Conservation (phyloP, 2,329 filamentous ascomycete species). For the Diaporthe caulivora region DNA sequence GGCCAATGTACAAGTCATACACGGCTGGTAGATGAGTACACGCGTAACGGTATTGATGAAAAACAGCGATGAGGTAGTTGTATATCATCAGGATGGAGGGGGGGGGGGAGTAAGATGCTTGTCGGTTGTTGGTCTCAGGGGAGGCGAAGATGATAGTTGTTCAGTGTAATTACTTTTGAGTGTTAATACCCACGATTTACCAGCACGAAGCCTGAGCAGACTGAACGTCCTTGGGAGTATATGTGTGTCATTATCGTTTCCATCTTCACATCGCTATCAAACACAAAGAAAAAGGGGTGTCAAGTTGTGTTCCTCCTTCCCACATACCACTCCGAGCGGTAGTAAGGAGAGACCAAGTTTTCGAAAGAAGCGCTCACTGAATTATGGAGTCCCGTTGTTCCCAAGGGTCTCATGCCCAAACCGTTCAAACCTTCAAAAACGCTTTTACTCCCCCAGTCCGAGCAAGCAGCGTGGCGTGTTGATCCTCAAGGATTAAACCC, state of each 20-base stretch:
- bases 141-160: background rate
- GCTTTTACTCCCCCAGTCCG: too few relatives aligned
- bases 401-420: background rate
- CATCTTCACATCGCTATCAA: conserved; percentile 20
- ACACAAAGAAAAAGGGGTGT: background rate
- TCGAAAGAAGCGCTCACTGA: conserved; percentile 21
- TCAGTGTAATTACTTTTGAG: background rate
- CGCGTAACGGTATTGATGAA: background rate
- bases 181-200: background rate
- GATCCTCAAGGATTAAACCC: background rate
- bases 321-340: background rate
- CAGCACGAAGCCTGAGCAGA: too few relatives aligned
- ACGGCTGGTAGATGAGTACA: background rate
- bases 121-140: background rate
- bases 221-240: too few relatives aligned
- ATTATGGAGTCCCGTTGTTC: background rate
- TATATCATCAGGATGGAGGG: background rate
- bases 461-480: too few relatives aligned
- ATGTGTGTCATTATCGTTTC: conserved; percentile 16
- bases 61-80: background rate
- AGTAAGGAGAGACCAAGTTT: background rate
- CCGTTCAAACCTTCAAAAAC: background rate
- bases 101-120: background rate
- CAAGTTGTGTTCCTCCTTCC: background rate
- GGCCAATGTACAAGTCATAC: too few relatives aligned